Evolutionary conservation across 768 basidiomycete genomes (phyloP).

Genomic region (Trametes elegans): DNA sequence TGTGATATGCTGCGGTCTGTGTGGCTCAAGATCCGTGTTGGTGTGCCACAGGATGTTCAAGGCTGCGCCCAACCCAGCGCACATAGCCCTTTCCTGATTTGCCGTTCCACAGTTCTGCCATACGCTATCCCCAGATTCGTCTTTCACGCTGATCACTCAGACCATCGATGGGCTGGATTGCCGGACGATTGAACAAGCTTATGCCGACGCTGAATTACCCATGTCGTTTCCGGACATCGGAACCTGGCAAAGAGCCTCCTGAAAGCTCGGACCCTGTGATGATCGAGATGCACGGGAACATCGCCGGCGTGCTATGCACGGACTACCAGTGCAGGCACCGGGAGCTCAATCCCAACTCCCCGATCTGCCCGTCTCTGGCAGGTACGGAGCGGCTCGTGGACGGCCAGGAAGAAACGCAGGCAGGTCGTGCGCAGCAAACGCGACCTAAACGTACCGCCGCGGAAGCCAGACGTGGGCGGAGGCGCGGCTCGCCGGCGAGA

Average conservation of each 20-base stretch:
- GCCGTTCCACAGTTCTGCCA: conserved; percentile 38
- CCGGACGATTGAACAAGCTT: conserved; percentile 32
- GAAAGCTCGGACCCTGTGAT: conserved; percentile 11
- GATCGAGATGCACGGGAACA: conserved; percentile 60
- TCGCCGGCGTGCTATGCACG: conserved; percentile 50
- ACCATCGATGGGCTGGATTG: conserved; percentile 55
- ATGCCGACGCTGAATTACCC: background rate
- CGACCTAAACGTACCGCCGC: conserved; percentile 3
- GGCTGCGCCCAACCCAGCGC: conserved; percentile 56
- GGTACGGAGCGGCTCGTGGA: conserved; percentile 27
- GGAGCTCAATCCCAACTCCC: conserved; percentile 34
- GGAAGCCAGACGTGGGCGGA: conserved; percentile 8
- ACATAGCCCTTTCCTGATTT: conserved; percentile 46
- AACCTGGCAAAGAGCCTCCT: too few relatives aligned
- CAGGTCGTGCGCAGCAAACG: background rate
- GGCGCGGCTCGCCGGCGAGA: background rate
- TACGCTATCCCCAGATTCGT: conserved; percentile 38
- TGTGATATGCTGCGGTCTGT: conserved; percentile 22
- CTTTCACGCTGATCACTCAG: conserved; percentile 55
- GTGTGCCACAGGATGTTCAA: conserved; percentile 17
- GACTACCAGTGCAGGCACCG: conserved; percentile 36
- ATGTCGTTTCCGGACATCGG: conserved; percentile 2
- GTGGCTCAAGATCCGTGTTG: too few relatives aligned
- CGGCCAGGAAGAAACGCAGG: conserved; percentile 25
- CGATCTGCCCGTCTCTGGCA: conserved; percentile 19